Conservation (phyloP, 257 asterid genomes). For the Datura wrightii region DNA sequence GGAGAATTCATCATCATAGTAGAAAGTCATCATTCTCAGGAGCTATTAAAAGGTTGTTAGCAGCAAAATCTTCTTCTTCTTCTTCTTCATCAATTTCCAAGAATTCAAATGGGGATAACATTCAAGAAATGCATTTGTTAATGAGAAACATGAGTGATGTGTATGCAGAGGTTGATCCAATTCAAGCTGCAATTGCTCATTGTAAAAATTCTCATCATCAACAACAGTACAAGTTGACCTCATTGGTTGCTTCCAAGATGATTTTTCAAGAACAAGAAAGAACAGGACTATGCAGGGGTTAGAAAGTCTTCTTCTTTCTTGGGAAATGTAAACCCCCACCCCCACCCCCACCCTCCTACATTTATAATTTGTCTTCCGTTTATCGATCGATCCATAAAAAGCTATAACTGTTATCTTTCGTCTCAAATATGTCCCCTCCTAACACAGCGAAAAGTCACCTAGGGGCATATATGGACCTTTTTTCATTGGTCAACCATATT, state of each 20-base stretch:
- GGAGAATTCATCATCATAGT: conserved; percentile 47
- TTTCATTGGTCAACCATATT: too few species aligned
- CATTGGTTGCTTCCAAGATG: conserved; percentile 46
- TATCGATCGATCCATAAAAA: too few species aligned
- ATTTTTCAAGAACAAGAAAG: conserved; percentile 50
- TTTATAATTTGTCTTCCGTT: too few species aligned
- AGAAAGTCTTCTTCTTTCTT: not conserved
- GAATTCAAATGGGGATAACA: conserved; percentile 39
- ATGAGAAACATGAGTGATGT: conserved; percentile 54
- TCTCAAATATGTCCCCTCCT: too few species aligned
- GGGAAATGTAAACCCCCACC: too few species aligned
- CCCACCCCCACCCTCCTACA: too few species aligned
- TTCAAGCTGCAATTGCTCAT: conserved; percentile 88
- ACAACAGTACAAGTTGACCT: too few species aligned
- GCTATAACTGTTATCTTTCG: too few species aligned
- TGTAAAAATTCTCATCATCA: conserved; percentile 68
- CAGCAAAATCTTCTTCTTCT: conserved; percentile 46
- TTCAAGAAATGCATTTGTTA: conserved; percentile 40
- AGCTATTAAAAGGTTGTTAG: conserved; percentile 60
- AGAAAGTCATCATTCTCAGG: conserved; percentile 86
- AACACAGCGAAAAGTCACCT: too few species aligned
- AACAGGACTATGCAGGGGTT: conserved; percentile 50
- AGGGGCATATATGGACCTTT: too few species aligned
- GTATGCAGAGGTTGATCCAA: conserved; percentile 61
- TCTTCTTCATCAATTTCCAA: conserved; percentile 20